These are phyloP conservation scores for Tagetes erecta DNA, from an alignment of 129 eudicot species.

Conservation along the genomic window DNA sequence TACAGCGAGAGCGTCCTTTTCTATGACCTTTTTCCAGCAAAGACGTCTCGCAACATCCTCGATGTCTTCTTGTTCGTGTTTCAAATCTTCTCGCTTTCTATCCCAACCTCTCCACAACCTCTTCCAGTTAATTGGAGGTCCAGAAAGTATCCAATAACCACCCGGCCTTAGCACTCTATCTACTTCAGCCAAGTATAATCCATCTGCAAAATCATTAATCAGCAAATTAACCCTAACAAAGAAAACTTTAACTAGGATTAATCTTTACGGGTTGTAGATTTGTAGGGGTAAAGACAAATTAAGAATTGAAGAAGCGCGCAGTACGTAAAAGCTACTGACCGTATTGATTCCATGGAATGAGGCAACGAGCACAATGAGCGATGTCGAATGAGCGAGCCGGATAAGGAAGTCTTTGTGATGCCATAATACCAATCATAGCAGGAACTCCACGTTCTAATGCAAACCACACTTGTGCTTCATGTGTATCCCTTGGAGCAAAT, in stretches of 20 bases:
- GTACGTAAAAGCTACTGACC: conserved; percentile 36
- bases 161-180: conserved; percentile 90
- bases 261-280: too few relatives aligned
- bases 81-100: conserved; percentile 74
- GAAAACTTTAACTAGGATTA: too few relatives aligned
- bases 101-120: conserved; percentile 89
- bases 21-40: conserved; percentile 84
- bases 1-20: conserved; percentile 67
- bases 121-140: conserved; percentile 89
- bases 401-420: conserved; percentile 81
- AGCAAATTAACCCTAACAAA: too few relatives aligned
- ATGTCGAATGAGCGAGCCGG: conserved; percentile 94
- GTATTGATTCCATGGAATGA: conserved; percentile 71
- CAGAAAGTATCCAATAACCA: conserved; percentile 95
- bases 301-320: too few relatives aligned
- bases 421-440: conserved; percentile 85
- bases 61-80: conserved; percentile 75
- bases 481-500: conserved; percentile 97
- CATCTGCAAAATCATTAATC: conserved; percentile 46
- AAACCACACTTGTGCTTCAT: conserved; percentile 97
- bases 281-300: too few relatives aligned
- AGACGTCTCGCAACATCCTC: conserved; percentile 65
- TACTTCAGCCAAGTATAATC: conserved; percentile 78
- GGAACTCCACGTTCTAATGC: conserved; percentile 97
- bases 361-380: conserved; percentile 97